Percentiles rank a stretch among this genome's conserved stretches.
These are phyloP conservation scores for Aspergillus mulundensis DNA, from an alignment of 495 filamentous ascomycete genomes.

Conservation along the genomic window DNA sequence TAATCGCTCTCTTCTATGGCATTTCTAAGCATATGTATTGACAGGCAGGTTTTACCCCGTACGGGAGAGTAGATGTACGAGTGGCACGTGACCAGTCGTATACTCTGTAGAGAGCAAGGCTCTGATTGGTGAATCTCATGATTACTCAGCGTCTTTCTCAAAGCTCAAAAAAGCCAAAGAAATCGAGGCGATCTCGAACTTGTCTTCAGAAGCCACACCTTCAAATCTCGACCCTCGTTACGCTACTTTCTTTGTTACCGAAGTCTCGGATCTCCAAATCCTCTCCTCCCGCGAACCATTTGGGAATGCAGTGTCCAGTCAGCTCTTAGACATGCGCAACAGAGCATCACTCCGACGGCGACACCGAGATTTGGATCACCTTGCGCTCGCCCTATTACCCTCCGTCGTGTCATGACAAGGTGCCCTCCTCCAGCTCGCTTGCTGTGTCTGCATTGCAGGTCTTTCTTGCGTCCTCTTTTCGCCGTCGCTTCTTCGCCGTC, in stretches of 20 bases:
- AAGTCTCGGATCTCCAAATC: no score
- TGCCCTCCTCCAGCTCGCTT: constrained; percentile 36
- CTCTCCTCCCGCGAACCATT: background rate
- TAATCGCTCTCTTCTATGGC: no score
- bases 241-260: background rate
- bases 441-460: constrained; percentile 32
- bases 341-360: constrained; percentile 22
- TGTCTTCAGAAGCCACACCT: background rate
- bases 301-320: constrained; percentile 22
- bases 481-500: constrained; percentile 9
- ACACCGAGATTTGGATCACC: constrained; percentile 35
- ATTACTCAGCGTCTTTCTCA: background rate
- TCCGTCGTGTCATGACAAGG: constrained; percentile 45
- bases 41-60: no score
- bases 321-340: constrained; percentile 38
- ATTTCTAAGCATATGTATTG: no score
- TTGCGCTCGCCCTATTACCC: constrained; percentile 26
- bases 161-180: background rate
- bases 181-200: background rate
- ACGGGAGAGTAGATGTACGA: no score
- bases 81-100: no score
- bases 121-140: background rate
- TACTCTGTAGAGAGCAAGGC: no score
- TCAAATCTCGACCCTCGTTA: background rate
- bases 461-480: constrained; percentile 12